phyloP scores from a whole-genome alignment of 352 stramenopile genomes.

The Blastocystis sp. region DNA sequence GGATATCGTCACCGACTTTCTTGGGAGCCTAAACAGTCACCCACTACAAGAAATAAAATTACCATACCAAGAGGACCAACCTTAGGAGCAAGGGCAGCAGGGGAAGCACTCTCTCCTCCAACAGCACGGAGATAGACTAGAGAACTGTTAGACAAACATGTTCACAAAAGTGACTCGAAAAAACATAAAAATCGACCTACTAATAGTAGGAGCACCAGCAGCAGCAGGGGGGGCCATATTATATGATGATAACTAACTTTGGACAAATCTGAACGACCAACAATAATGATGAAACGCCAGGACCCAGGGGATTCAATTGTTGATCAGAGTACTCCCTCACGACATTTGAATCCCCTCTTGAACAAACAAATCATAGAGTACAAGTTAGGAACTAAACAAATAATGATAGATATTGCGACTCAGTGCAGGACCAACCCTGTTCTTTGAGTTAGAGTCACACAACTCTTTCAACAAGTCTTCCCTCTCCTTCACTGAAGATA shows the following conservation, averaged over 20 bases:
- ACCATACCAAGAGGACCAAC: slow-evolving; percentile 96
- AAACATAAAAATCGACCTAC: slow-evolving; percentile 20
- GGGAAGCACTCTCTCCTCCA: slow-evolving; percentile 93
- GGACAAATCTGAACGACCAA: slow-evolving; percentile 55
- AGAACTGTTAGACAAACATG: slow-evolving; percentile 74
- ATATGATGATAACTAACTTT: slow-evolving; percentile 20
- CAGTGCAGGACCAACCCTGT: neutral
- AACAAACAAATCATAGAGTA: slow-evolving; percentile 16
- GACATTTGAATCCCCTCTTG: neutral
- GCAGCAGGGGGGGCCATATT: slow-evolving; percentile 60
- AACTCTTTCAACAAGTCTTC: slow-evolving; percentile 37
- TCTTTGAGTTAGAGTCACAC: neutral
- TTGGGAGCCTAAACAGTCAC: slow-evolving; percentile 79
- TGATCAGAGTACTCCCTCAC: neutral
- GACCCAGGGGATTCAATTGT: neutral
- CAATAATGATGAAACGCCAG: neutral
- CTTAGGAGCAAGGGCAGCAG: slow-evolving; percentile 96
- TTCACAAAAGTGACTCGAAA: neutral
- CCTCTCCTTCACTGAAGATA: slow-evolving; percentile 1
- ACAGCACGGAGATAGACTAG: slow-evolving; percentile 88
- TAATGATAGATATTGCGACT: slow-evolving; percentile 47
- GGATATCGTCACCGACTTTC: slow-evolving; percentile 99
- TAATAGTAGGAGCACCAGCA: slow-evolving; percentile 60
- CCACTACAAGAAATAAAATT: neutral
- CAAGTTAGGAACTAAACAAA: neutral